A percentile compares a stretch with the other conserved stretches of the same genome.
These are phyloP conservation scores for Solanum ossicruentum DNA, from an alignment of 257 asterid genomes.

Conservation along the genomic window DNA sequence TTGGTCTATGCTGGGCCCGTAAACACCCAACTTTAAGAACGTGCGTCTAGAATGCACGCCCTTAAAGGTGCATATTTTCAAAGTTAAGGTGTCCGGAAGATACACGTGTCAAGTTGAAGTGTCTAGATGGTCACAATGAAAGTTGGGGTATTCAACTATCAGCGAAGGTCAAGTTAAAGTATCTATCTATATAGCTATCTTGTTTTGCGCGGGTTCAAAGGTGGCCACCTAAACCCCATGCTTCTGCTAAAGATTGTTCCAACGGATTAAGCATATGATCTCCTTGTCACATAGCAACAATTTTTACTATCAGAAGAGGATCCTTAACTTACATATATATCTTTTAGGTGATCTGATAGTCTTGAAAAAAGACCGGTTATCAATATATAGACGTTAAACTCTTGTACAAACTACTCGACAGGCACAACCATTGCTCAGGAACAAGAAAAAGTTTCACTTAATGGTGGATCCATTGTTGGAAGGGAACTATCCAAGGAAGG, in stretches of 20 bases:
- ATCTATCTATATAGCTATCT: background rate
- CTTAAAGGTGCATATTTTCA: no score
- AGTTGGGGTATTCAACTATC: no score
- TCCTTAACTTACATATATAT: background rate
- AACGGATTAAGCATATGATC: background rate
- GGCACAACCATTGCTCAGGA: slow-evolving; percentile 51
- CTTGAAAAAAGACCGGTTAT: background rate
- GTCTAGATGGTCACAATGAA: no score
- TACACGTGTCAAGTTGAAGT: no score
- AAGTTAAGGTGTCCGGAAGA: no score
- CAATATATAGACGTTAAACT: background rate
- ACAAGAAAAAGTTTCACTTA: slow-evolving; percentile 34
- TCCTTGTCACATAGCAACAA: background rate
- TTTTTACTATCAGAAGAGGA: background rate
- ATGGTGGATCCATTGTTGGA: slow-evolving; percentile 40
- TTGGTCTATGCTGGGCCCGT: background rate
- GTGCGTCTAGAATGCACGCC: no score
- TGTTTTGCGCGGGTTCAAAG: background rate
- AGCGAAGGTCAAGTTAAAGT: no score
- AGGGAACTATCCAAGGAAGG: slow-evolving; percentile 37
- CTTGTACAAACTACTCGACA: slow-evolving; percentile 1
- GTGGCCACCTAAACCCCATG: background rate
- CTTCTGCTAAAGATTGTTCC: background rate
- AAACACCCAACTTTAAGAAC: background rate
- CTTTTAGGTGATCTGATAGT: background rate